Evolutionary conservation across 2,329 filamentous ascomycete genomes (phyloP), one percentile per base, ranked within the genome.

Genomic region (Curvularia sp.): DNA sequence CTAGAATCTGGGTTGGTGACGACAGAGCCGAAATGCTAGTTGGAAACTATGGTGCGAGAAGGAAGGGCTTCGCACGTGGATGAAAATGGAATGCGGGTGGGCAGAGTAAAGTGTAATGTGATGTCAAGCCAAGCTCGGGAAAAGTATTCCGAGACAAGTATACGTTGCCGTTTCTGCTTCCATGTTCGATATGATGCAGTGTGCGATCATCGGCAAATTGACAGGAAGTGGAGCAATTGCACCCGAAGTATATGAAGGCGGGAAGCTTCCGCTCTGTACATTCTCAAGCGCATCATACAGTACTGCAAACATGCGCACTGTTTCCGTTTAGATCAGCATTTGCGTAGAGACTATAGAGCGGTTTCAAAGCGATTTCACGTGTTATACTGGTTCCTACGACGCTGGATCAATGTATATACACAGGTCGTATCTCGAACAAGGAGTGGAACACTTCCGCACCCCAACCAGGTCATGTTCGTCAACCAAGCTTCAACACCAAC

Each of bases 361-460:
- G 19, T 8, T 23, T 2, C 28, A 34, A n/a, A 9, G 9, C 10
- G 12, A 5, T 36, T 36, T 21, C 15, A 15, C 19, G 7, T 36
- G 30, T 15, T 13, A 4, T 9, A 13, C 10, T 19, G 12, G 30
- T 2, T 21, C 5, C 6, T 36, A 13, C 12, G 2, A 23, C 15
- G 3, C 19, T 34, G 19, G 12, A 9, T n/a, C 12, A 5, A 23
- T 10, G 8, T 21, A 13, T 23, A 7, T 32, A 23, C 28, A 18
- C 27, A 36, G 1, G 34, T 18, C 12, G 7, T 34, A 28, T 15
- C 6, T 19, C 15, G 7, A 28, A 27, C n/a, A 47, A 34, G 13
- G 25, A 3, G 25, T 49, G 52, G 55, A 58, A 55, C 18, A 13
- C 27, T 46, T 58, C 51, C 51, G 55, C 51, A 46, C 21, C 2